Evolutionary conservation across 78 protist species (phyloP), one percentile per base, ranked within the genome.

Genomic region (Dictyostelium capitatum): DNA sequence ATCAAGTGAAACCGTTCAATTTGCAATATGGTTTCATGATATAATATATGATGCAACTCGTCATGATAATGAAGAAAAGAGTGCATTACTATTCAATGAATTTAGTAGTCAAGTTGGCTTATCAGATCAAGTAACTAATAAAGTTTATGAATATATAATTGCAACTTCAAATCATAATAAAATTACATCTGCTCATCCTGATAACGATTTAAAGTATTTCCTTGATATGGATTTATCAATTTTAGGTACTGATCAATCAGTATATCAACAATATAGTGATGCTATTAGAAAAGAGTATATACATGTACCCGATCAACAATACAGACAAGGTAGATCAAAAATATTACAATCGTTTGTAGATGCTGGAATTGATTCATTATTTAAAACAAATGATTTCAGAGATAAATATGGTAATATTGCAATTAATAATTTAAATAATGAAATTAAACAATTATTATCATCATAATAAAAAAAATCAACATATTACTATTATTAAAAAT

Each of bases 11-110:
- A 30, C 23, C 6, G 73, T 80, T 50, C 79, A 47, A 77, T 28
- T 48, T 15, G 32, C 93, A 48, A 87, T 87, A 3, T 87, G 93
- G 93, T 87, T 87, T 32, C 93, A 87, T n/a, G 93, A 87, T 54
- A 51, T 87, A 0, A 32, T 87, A 8, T 87, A 87, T 64, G 84
- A 87, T 32, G 80, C 93, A 46, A 87, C 83, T 3, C 57, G n/a
- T 19, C 65, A 65, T 47, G 93, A 87, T 14, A 87, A 87, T 65
- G 93, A 87, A 50, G 93, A 87, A 19, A 17, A 51, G 32, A 64
- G 80, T 19, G 48, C 47, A 12, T 28, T 50, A 23, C 0, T 64
- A 50, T 87, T 87, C 47, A 25, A 48, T 3, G 19, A 30, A 12
- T 87, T 87, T 37, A 43, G 74, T 6, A 20, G 17, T 8, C 67